Base-by-base conservation (phyloP, 2,329 filamentous ascomycete species). In the Diaporthe amygdali region DNA sequence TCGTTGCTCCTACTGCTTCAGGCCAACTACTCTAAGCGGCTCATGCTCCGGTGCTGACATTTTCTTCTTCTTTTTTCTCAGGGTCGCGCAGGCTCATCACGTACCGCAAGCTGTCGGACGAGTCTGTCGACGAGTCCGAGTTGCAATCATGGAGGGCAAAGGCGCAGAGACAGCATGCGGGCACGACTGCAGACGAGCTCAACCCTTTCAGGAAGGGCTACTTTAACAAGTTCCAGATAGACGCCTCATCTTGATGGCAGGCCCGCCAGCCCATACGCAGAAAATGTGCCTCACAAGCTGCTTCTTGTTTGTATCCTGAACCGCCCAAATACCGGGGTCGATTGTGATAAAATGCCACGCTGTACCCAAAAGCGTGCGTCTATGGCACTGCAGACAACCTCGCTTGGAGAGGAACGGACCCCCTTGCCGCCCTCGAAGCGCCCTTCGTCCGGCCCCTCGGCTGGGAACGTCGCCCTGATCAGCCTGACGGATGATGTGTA, bases 51-150 rank as follows among this genome's bases (percentile, higher is more conserved):
- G 12, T 12, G 59, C 59, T 63, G 14, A 63, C n/a, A n/a, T n/a
- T n/a, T n/a, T n/a, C n/a, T 22, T 15, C 8, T 14, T 6, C 37
- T 52, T 52, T 55, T 41, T 30, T n/a, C 61, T 69, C n/a, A 93
- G 95, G 59, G 96, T 96, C 95, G 25, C 89, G 96, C 72, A 89
- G 94, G 74, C 85, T 99, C 44, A 92, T 98, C 66, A 97, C 95
- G 0, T 98, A 98, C 80, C 88, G 90, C 54, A 89, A 95, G 66
- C 83, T 93, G 25, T 86, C 88, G 0, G 91, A 94, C 75, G 83
- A 78, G 14, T 83, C 87, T 41, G 86, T 93, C 9, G 85, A 87
- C 66, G 72, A 76, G 14, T 77, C 79, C 1, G 83, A 83, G 9
- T 77, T 89, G 27, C 78, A 79, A 56, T 75, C 77, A 49, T 82